phyloP scores from a whole-genome alignment of 1,284 basidiomycete species.

The Ganoderma lucidum region DNA sequence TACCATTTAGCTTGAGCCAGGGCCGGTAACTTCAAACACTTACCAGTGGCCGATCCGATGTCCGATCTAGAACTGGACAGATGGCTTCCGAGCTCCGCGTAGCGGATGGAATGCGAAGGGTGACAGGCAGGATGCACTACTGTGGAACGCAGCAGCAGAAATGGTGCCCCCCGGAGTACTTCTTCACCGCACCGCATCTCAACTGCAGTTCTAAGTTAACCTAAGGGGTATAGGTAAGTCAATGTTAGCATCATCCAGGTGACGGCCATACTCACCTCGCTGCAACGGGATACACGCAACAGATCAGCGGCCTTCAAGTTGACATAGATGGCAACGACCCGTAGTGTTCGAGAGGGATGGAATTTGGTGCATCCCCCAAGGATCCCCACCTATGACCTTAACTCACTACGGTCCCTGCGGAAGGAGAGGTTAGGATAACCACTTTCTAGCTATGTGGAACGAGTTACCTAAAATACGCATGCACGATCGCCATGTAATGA shows the following conservation, averaged over 20 bases:
- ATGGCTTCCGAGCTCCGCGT: background rate
- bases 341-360: background rate
- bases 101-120: background rate
- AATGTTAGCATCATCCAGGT: too few relatives aligned
- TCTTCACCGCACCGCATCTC: too few relatives aligned
- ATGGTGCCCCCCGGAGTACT: background rate
- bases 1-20: background rate
- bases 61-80: background rate
- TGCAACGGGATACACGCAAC: too few relatives aligned
- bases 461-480: background rate
- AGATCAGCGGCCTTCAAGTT: too few relatives aligned
- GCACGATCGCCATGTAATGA: background rate
- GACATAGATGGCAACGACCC: background rate
- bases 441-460: background rate
- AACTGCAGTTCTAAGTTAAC: too few relatives aligned
- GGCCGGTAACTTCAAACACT: background rate
- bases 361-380: background rate
- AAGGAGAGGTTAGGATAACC: background rate
- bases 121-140: background rate
- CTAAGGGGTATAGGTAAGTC: too few relatives aligned
- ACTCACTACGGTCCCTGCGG: background rate
- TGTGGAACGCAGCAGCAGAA: background rate
- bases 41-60: background rate
- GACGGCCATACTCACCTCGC: too few relatives aligned
- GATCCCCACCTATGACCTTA: background rate